phyloP scores from a whole-genome alignment of 2,329 filamentous ascomycete genomes.

The Botryosphaeria dothidea region DNA sequence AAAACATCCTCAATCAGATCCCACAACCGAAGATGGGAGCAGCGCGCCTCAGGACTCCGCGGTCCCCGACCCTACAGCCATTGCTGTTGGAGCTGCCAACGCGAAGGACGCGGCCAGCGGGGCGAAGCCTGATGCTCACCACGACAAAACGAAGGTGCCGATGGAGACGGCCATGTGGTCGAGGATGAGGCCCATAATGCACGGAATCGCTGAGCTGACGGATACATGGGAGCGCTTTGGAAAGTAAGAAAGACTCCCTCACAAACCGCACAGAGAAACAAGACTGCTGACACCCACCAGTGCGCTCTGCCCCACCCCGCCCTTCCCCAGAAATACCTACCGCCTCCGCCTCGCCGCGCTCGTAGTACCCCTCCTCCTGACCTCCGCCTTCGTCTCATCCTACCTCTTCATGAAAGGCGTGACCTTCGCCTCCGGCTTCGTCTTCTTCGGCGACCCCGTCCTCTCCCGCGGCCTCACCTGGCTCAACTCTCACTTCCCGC shows the following conservation, averaged over 20 bases:
- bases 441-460: slow-evolving; percentile 78
- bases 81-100: slow-evolving; percentile 56
- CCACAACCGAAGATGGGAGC: slow-evolving; percentile 43
- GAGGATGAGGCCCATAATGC: slow-evolving; percentile 74
- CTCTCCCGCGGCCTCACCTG: slow-evolving; percentile 61
- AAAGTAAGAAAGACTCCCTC: slow-evolving; percentile 44
- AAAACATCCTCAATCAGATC: slow-evolving; percentile 70
- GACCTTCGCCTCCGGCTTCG: slow-evolving; percentile 69
- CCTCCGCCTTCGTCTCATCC: slow-evolving; percentile 48
- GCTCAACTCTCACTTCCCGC: slow-evolving; percentile 63
- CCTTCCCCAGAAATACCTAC: slow-evolving; percentile 47
- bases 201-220: slow-evolving; percentile 58
- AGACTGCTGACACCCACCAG: slow-evolving; percentile 22
- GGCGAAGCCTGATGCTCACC: slow-evolving; percentile 48
- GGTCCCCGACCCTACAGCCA: slow-evolving; percentile 59
- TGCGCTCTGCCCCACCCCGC: slow-evolving; percentile 50
- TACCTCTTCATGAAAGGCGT: slow-evolving; percentile 62
- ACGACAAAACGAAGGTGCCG: slow-evolving; percentile 78
- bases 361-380: slow-evolving; percentile 44
- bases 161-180: slow-evolving; percentile 77
- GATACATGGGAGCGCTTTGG: slow-evolving; percentile 66
- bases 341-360: slow-evolving; percentile 49
- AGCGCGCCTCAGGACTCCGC: slow-evolving; percentile 50
- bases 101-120: slow-evolving; percentile 57
- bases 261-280: not conserved